Percentiles rank a stretch among this genome's conserved stretches.
Evolutionary conservation across 441 rosid species (phyloP).

Genomic region (Lepidium campestre): DNA sequence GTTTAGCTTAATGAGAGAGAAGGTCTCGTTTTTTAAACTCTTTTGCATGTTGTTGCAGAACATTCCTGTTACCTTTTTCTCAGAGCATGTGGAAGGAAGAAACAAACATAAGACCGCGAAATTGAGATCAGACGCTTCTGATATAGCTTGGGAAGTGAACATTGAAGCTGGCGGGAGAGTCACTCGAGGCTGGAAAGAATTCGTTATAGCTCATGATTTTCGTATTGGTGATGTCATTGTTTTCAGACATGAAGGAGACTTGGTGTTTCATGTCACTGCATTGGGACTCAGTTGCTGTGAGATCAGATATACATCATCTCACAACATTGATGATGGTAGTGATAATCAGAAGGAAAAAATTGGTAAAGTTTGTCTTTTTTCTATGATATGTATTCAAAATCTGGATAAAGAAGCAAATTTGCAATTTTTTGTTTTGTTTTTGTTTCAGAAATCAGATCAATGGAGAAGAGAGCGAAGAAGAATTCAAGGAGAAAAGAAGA

Average conservation of each 20-base stretch:
- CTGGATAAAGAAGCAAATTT: neutral
- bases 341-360: neutral
- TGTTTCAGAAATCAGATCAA: neutral
- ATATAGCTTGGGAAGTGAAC: neutral
- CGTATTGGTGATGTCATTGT: constrained; percentile 18
- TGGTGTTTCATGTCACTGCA: constrained; percentile 10
- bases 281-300: constrained; percentile 13
- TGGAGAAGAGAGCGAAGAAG: constrained; percentile 5
- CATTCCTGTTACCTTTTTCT: constrained; percentile 7
- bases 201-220: constrained; percentile 5
- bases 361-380: neutral
- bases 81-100: neutral
- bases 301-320: neutral
- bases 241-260: constrained; percentile 19
- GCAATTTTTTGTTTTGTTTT: neutral
- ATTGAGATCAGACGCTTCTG: constrained; percentile 3
- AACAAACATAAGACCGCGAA: neutral
- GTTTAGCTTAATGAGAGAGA: neutral
- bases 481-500: constrained; percentile 1
- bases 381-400: neutral
- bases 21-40: neutral
- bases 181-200: constrained; percentile 22
- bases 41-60: constrained; percentile 16
- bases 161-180: neutral
- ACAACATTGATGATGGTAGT: neutral